Percentiles rank a stretch among this genome's conserved stretches.
These are phyloP conservation scores for Nicotiana attenuata DNA, from an alignment of 257 asterid species.

Conservation along the genomic window DNA sequence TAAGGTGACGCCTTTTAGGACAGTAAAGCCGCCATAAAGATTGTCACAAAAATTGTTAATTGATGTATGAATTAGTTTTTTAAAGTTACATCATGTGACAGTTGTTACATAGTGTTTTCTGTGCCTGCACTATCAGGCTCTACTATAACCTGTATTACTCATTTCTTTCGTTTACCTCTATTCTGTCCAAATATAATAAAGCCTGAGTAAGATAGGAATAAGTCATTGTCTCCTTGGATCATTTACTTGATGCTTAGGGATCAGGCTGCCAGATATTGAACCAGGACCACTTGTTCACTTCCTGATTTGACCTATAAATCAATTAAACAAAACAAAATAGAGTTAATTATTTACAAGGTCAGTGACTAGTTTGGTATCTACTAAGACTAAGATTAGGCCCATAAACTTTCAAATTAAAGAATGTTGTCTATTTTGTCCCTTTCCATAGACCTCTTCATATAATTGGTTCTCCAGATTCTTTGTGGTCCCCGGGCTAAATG, in stretches of 20 bases:
- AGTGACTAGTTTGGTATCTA: not conserved
- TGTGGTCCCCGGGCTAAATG: slow-evolving; percentile 33
- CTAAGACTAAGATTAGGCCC: not conserved
- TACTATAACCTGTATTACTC: not conserved
- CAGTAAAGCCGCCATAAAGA: not conserved
- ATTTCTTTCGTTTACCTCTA: not conserved
- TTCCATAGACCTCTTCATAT: slow-evolving; percentile 8
- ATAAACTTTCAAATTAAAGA: not conserved
- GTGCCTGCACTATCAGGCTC: not conserved
- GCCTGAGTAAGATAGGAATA: not conserved
- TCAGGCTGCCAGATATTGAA: slow-evolving; percentile 14
- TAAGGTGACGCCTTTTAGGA: not conserved
- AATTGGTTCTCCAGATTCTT: not conserved
- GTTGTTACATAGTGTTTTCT: not conserved
- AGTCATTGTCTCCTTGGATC: not conserved
- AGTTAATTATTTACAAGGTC: not conserved
- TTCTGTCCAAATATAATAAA: not conserved
- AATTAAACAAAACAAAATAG: not conserved
- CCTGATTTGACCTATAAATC: slow-evolving; percentile 13
- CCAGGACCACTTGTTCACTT: slow-evolving; percentile 54
- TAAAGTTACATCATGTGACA: not conserved
- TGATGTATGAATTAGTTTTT: not conserved
- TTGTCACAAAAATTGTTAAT: not conserved
- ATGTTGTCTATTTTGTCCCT: slow-evolving; percentile 9
- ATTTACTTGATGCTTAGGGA: slow-evolving; percentile 2